Base-by-base conservation (phyloP, 2,329 filamentous ascomycete genomes). In the Talaromyces albobiverticillius region DNA sequence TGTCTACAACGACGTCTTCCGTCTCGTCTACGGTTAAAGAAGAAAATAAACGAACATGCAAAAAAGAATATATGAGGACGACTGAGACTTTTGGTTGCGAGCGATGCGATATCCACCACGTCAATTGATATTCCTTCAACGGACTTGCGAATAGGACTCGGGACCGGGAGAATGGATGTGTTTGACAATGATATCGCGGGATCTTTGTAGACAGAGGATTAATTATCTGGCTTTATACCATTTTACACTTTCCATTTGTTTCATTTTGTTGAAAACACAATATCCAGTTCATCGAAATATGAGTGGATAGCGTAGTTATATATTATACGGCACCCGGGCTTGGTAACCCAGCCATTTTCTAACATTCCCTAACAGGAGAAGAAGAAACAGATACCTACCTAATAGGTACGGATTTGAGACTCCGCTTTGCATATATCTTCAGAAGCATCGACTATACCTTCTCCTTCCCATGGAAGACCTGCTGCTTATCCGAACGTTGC, bases 1-100 rank as follows among this genome's bases (percentile, higher is more conserved):
- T 72, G 88, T 97, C 70, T 87, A 86, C 79, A 96, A 97, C 80
- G 93, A 97, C 73, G 77, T 97, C 71, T 97, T 97, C 85, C 89
- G 89, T 76, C 83, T 97, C 59, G 83, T 96, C 63, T 93, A 89
- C 75, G n/a, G n/a, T n/a, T n/a, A 60, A 64, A 47, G 63, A 63
- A 23, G 56, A 56, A 50, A 62, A 58, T 60, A 57, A 42, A 23
- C 20, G 14, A 14, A 4, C 7, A 40, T 18, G 9, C 4, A 20
- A 9, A 20, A 9, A 40, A 18, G 22, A 40, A 26, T 13, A 18
- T 18, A 51, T 16, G n/a, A 14, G 20, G 49, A n/a, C 25, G 31
- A 31, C 36, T 51, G 25, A 25, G 40, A 18, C 13, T 38, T 46
- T 40, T 23, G 50, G 40, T 29, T 14, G 32, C 34, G 31, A 43